Conservation (phyloP, 2,329 filamentous ascomycete species). For the Scedosporium apiospermum region DNA sequence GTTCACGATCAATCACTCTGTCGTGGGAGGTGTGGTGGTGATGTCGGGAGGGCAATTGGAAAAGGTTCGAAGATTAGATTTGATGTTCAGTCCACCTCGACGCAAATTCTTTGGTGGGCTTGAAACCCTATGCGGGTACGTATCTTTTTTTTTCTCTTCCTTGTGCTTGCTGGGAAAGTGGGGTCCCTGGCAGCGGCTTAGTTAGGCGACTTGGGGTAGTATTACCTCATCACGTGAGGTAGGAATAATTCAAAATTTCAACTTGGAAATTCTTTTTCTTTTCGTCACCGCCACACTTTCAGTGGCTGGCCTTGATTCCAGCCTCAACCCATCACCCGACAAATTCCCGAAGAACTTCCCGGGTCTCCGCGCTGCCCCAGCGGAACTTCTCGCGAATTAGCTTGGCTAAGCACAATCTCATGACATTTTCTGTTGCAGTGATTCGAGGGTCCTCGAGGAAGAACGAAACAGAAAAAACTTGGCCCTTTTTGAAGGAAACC, state of each 20-base stretch:
- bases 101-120: constrained; percentile 10
- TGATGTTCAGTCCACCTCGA: constrained; percentile 3
- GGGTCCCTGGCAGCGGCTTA: constrained; percentile 5
- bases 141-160: constrained; percentile 8
- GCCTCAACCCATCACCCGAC: background rate
- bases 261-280: too few relatives aligned
- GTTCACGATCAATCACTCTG: constrained; percentile 41
- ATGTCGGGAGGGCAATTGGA: constrained; percentile 3
- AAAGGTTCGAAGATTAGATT: constrained; percentile 6
- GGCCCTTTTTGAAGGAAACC: background rate
- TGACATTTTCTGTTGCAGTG: background rate
- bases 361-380: background rate
- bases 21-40: constrained; percentile 6
- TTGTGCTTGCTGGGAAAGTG: constrained; percentile 5
- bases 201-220: background rate
- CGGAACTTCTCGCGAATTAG: constrained; percentile 1
- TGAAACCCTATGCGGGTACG: constrained; percentile 13
- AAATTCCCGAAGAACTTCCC: background rate
- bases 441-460: background rate
- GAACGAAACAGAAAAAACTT: too few relatives aligned
- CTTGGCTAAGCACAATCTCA: constrained; percentile 3
- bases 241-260: background rate
- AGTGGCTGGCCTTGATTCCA: background rate
- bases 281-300: background rate
- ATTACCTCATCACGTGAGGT: constrained; percentile 7